Evolutionary conservation across 2,329 filamentous ascomycete genomes (phyloP), one percentile per base, ranked within the genome.

Genomic region (Pyrenochaeta sp.): DNA sequence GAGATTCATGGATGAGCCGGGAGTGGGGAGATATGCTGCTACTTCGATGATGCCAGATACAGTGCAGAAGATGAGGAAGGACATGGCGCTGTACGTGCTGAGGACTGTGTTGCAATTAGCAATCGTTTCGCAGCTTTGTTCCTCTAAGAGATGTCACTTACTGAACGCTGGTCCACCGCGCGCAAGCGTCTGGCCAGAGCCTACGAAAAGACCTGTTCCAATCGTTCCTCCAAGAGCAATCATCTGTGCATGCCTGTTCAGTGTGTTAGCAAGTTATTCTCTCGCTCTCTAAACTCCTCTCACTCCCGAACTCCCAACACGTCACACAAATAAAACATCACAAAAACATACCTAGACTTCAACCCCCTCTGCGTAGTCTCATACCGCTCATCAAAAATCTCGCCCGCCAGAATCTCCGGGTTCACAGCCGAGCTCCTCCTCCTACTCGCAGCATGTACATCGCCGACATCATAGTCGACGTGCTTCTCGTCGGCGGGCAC

Each of bases 191-290:
- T 72, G 65, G 50, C 81, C 81, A 17, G 77, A 80, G 45, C 81
- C 80, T 51, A 83, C 81, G 61, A 83, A 83, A 67, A 83, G 80
- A 67, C 81, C 81, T 48, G 81, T 81, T 55, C 81, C 81, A 44
- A 83, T 83, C 11, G 80, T 81, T 39, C 81, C 81, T 52, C 80
- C 80, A n/a, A 83, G 81, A 46, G 80, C 78, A 65, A 83, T 83
- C 81, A 83, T 83, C 65, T 83, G 78, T 75, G 53, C 74, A 73
- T 47, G 74, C 65, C 30, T 81, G n/a, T n/a, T n/a, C n/a, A n/a
- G n/a, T n/a, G n/a, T n/a, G n/a, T n/a, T n/a, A n/a, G n/a, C n/a
- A n/a, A n/a, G n/a, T n/a, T n/a, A n/a, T n/a, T n/a, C n/a, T n/a
- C n/a, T n/a, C n/a, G n/a, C n/a, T n/a, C n/a, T n/a, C n/a, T n/a